phyloP scores from a whole-genome alignment of 306 rosid species.

The Hippophae rhamnoides region DNA sequence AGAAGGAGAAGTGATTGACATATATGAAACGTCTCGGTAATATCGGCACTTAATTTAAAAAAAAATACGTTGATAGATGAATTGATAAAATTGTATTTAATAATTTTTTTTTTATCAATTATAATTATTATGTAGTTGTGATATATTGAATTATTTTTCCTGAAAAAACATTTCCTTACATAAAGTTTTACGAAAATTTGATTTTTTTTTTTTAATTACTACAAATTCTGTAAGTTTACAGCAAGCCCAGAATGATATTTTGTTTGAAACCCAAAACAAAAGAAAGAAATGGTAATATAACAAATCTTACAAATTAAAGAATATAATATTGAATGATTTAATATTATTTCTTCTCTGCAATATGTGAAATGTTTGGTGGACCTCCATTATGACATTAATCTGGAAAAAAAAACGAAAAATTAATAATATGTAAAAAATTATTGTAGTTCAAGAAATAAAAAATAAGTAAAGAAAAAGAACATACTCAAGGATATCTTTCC shows the following conservation, averaged over 20 bases:
- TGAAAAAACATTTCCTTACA: not conserved
- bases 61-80: too few species aligned
- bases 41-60: too few species aligned
- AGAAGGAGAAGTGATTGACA: too few species aligned
- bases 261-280: not conserved
- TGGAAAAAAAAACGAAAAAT: slow-evolving; percentile 28
- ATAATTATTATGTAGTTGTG: too few species aligned
- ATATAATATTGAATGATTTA: not conserved
- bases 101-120: too few species aligned
- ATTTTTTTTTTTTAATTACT: too few species aligned
- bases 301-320: not conserved
- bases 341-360: not conserved
- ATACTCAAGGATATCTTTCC: slow-evolving; percentile 80
- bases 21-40: too few species aligned
- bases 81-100: too few species aligned
- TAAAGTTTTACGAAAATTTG: slow-evolving; percentile 3
- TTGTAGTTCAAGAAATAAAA: too few species aligned
- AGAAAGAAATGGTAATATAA: not conserved
- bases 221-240: not conserved
- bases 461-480: slow-evolving; percentile 1
- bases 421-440: too few species aligned
- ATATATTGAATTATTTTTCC: too few species aligned
- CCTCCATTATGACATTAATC: slow-evolving; percentile 41
- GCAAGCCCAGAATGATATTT: not conserved
- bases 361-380: too few species aligned